A percentile compares a stretch with the other conserved stretches of the same genome.
These are phyloP conservation scores for Jacaranda mimosifolia DNA, from an alignment of 257 asterid species.

Conservation along the genomic window DNA sequence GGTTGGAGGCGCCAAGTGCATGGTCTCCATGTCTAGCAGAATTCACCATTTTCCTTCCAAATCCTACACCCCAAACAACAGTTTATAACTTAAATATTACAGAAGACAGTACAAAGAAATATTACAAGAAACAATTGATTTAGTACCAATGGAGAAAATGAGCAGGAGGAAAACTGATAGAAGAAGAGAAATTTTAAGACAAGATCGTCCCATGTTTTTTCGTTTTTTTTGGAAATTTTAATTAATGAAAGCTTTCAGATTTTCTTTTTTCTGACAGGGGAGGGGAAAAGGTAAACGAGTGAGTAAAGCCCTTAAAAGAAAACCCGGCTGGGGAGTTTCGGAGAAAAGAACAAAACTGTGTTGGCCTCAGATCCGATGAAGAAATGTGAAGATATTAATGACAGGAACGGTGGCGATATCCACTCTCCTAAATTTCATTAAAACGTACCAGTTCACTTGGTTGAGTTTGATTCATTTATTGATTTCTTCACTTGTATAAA, in stretches of 20 bases:
- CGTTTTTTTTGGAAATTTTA: background rate
- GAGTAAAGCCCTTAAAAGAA: background rate
- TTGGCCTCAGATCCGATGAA: conserved; percentile 13
- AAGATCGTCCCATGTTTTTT: conserved; percentile 30
- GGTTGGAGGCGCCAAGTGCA: background rate
- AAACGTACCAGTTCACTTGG: background rate
- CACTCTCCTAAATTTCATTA: background rate
- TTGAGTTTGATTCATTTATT: background rate
- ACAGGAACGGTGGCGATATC: background rate
- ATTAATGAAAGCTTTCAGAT: too few species aligned
- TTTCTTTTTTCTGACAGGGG: too few species aligned
- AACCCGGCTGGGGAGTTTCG: background rate
- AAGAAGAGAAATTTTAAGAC: conserved; percentile 7
- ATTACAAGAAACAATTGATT: too few species aligned
- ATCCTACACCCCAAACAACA: conserved; percentile 34
- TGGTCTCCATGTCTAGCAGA: conserved; percentile 6
- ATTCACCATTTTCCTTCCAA: conserved; percentile 39
- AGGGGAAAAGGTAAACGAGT: too few species aligned
- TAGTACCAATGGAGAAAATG: conserved; percentile 42
- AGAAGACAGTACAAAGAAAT: background rate
- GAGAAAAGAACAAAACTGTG: background rate
- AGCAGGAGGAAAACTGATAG: conserved; percentile 38
- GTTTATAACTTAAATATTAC: background rate
- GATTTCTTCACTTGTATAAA: too few species aligned
- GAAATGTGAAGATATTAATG: background rate